phyloP scores from a whole-genome alignment of 163 green algal species.

The Scenedesmus sp. region DNA sequence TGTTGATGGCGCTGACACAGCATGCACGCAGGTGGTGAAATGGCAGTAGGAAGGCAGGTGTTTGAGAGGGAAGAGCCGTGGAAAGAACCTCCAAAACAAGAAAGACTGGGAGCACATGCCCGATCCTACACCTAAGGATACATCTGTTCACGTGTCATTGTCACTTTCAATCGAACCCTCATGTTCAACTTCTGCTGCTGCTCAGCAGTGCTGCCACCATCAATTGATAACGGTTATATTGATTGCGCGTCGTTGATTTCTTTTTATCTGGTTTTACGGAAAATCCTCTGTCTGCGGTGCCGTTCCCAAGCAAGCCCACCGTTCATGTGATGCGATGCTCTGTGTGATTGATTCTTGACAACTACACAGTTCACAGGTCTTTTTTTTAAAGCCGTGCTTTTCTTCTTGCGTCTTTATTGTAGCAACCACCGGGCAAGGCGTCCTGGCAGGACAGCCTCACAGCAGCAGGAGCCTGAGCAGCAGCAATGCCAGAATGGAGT shows the following conservation, averaged over 20 bases:
- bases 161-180: background rate
- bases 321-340: background rate
- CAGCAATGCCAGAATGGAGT: background rate
- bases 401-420: background rate
- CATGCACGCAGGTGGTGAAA: no score
- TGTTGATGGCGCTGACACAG: no score
- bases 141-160: background rate
- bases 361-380: background rate
- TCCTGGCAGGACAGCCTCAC: background rate
- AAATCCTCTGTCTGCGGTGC: background rate
- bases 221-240: background rate
- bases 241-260: no score
- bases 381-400: background rate
- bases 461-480: background rate
- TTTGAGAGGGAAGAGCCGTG: no score
- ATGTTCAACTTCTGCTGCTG: background rate
- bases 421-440: background rate
- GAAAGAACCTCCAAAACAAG: no score
- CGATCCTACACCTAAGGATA: background rate
- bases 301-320: background rate
- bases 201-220: background rate
- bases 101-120: no score
- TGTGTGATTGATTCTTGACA: background rate
- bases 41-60: no score
- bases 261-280: no score